A percentile compares a stretch with the other conserved stretches of the same genome.
Conservation (phyloP, 345 rosid genomes). For the Populus simonii region DNA sequence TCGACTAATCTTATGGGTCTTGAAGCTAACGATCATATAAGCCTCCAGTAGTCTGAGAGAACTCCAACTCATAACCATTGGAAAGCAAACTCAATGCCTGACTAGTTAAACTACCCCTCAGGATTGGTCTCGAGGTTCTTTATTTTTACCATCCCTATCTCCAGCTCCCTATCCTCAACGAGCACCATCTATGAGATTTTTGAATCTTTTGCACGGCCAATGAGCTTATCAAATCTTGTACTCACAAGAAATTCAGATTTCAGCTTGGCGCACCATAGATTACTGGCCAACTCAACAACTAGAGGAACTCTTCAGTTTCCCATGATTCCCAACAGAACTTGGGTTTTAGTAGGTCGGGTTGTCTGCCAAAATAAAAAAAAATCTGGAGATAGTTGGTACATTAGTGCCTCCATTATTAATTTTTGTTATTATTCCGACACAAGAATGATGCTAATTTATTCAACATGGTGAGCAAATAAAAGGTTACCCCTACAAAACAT, state of each 20-base stretch:
- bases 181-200: constrained; percentile 64
- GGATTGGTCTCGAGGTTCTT: constrained; percentile 33
- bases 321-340: constrained; percentile 58
- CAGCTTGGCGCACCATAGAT: constrained; percentile 58
- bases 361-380: constrained; percentile 34
- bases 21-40: too few species aligned
- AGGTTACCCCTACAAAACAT: background rate
- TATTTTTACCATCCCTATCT: constrained; percentile 53
- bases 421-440: background rate
- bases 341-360: constrained; percentile 68
- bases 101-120: too few species aligned
- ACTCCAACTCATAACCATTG: too few species aligned
- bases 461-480: background rate
- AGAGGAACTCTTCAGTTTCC: constrained; percentile 45
- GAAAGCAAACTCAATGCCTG: too few species aligned
- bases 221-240: constrained; percentile 60
- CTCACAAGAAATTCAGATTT: constrained; percentile 65
- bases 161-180: constrained; percentile 60
- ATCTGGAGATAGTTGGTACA: background rate
- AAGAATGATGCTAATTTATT: background rate
- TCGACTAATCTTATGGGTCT: too few species aligned
- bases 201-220: constrained; percentile 46
- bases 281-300: constrained; percentile 64
- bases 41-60: rapidly evolving
- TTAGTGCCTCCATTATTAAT: background rate